Conservation (phyloP, 148 eudicot species). For the Rhododendron ovatum region DNA sequence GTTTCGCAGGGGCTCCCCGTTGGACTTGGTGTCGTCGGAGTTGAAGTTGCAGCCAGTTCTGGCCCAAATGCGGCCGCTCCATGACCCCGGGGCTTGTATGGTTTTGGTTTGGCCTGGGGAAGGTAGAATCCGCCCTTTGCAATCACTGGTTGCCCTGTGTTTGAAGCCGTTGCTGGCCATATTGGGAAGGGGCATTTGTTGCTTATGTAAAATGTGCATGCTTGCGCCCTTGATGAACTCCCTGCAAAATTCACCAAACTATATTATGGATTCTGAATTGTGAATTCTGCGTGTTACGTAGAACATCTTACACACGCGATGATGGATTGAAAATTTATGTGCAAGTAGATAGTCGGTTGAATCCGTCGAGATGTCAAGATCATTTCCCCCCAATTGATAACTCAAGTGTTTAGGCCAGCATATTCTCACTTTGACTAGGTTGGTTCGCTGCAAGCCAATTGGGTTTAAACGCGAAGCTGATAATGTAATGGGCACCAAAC, state of each 20-base stretch:
- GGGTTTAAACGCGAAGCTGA: background rate
- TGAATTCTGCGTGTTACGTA: background rate
- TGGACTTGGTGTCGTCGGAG: conserved; percentile 20
- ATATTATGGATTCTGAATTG: background rate
- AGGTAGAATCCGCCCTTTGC: conserved; percentile 68
- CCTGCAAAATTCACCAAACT: conserved; percentile 3
- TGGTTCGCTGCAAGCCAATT: no score
- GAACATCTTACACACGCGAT: background rate
- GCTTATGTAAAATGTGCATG: conserved; percentile 42
- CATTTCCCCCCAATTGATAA: no score
- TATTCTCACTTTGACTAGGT: no score
- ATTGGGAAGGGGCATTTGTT: conserved; percentile 70
- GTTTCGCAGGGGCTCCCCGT: conserved; percentile 51
- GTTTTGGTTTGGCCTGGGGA: conserved; percentile 24
- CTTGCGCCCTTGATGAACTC: conserved; percentile 21
- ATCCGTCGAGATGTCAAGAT: background rate
- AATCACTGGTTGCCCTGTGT: conserved; percentile 54
- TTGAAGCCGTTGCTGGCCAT: conserved; percentile 80
- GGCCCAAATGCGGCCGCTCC: conserved; percentile 81
- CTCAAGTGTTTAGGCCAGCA: no score
- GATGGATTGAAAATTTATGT: background rate
- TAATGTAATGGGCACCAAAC: background rate
- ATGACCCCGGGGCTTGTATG: conserved; percentile 50
- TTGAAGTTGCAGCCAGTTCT: conserved; percentile 59
- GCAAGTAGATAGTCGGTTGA: background rate